Evolutionary conservation across 805 yeast species (phyloP).

Genomic region (Blastobotrys muscicola): DNA sequence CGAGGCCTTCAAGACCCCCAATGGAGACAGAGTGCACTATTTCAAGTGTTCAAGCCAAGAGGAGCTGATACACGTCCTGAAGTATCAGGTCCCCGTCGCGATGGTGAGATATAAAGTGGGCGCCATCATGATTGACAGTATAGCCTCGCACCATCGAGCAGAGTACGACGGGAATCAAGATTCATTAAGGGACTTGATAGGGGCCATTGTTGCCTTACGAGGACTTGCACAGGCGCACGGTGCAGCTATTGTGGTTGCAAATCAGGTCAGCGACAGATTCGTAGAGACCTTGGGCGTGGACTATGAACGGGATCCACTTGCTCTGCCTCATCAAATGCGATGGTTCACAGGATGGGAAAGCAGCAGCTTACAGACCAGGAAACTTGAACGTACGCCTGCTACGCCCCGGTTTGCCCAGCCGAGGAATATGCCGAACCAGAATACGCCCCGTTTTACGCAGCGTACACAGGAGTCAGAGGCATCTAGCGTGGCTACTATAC

Average conservation of each 20-base stretch:
- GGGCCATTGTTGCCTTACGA: conserved; percentile 29
- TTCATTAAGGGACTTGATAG: neutral
- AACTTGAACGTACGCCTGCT: too few relatives aligned
- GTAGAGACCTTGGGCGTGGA: conserved; percentile 24
- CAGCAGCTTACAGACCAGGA: conserved; percentile 6
- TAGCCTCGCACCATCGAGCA: conserved; percentile 67
- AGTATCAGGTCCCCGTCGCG: conserved; percentile 58
- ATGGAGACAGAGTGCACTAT: conserved; percentile 38
- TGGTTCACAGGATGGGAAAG: conserved; percentile 67
- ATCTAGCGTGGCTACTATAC: too few relatives aligned
- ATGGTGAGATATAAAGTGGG: conserved; percentile 36
- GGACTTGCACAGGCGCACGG: conserved; percentile 37
- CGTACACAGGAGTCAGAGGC: too few relatives aligned
- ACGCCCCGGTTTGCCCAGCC: too few relatives aligned
- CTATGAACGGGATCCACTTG: conserved; percentile 30
- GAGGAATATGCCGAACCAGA: too few relatives aligned
- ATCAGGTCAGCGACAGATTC: conserved; percentile 64
- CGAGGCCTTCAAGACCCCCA: conserved; percentile 21
- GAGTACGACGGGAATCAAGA: conserved; percentile 29
- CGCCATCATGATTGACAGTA: conserved; percentile 66
- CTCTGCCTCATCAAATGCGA: conserved; percentile 57
- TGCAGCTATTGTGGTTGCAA: conserved; percentile 60
- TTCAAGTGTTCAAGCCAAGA: conserved; percentile 55
- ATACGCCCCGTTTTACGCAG: too few relatives aligned
- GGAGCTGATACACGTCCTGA: conserved; percentile 61